A percentile compares a stretch with the other conserved stretches of the same genome.
phyloP scores from a whole-genome alignment of 495 filamentous ascomycete species.

The Evernia prunastri region DNA sequence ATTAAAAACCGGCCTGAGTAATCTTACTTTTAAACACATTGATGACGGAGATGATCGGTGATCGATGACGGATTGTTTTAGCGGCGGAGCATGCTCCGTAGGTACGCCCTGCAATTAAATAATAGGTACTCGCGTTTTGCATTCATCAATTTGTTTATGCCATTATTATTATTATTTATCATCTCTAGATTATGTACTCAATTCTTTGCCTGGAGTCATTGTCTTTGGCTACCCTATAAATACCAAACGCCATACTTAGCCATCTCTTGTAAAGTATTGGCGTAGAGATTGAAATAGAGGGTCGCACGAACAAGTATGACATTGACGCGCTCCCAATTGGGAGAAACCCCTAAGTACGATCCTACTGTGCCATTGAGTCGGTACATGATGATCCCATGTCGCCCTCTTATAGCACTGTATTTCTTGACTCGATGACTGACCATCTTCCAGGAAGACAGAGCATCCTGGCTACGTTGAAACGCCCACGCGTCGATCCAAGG shows the following conservation, averaged over 20 bases:
- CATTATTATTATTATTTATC: too few species aligned
- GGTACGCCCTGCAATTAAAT: too few species aligned
- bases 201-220: not conserved
- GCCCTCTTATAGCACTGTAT: not conserved
- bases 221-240: not conserved
- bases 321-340: constrained; percentile 45
- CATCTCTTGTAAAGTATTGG: not conserved
- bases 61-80: not conserved
- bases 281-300: not conserved
- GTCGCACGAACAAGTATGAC: constrained; percentile 32
- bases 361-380: not conserved
- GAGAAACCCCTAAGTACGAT: constrained; percentile 38
- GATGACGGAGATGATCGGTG: too few species aligned
- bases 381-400: not conserved
- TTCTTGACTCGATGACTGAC: constrained; percentile 13
- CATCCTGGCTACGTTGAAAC: constrained; percentile 54
- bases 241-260: not conserved
- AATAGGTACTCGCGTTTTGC: not conserved
- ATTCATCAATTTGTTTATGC: too few species aligned
- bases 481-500: constrained; percentile 41
- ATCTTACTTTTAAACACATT: too few species aligned
- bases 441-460: constrained; percentile 46
- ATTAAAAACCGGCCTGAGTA: too few species aligned
- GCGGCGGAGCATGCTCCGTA: not conserved
- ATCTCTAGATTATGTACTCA: not conserved